A percentile compares a stretch with the other conserved stretches of the same genome.
These are phyloP conservation scores for Durotheca rogersii DNA, from an alignment of 495 filamentous ascomycete species.

Conservation along the genomic window DNA sequence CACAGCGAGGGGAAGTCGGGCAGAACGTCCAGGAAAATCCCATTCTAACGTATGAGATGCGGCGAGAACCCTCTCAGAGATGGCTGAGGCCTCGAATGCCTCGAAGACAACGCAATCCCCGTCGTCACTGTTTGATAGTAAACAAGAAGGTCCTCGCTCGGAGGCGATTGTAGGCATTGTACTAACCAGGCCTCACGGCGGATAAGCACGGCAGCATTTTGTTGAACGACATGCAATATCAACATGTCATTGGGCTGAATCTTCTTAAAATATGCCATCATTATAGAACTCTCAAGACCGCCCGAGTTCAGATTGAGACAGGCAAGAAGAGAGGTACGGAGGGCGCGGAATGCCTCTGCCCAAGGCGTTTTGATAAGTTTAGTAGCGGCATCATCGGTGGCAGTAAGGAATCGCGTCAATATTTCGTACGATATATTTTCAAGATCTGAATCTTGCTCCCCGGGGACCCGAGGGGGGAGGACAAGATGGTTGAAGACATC, in stretches of 20 bases:
- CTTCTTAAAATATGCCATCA: conserved; percentile 38
- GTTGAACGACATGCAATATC: conserved; percentile 51
- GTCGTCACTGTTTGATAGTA: conserved; percentile 14
- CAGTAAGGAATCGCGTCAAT: conserved; percentile 37
- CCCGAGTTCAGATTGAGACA: conserved; percentile 39
- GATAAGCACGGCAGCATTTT: conserved; percentile 59
- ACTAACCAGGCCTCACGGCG: conserved; percentile 45
- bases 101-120: conserved; percentile 46
- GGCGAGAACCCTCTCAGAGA: conserved; percentile 45
- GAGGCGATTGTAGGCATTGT: neutral
- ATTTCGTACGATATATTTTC: conserved; percentile 42
- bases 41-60: conserved; percentile 37
- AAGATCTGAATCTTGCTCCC: conserved; percentile 40
- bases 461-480: conserved; percentile 50
- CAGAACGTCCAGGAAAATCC: conserved; percentile 45
- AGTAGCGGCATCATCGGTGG: conserved; percentile 32
- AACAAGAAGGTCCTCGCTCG: neutral
- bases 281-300: conserved; percentile 38
- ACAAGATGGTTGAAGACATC: conserved; percentile 46
- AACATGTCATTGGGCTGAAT: conserved; percentile 39
- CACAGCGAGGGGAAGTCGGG: conserved; percentile 43
- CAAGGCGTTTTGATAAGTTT: conserved; percentile 20
- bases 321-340: conserved; percentile 38
- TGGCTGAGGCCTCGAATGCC: conserved; percentile 57
- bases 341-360: conserved; percentile 30